Percentiles rank a stretch among this genome's conserved stretches.
phyloP scores from a whole-genome alignment of 2,329 filamentous ascomycete genomes.

The Lanzia echinophila region DNA sequence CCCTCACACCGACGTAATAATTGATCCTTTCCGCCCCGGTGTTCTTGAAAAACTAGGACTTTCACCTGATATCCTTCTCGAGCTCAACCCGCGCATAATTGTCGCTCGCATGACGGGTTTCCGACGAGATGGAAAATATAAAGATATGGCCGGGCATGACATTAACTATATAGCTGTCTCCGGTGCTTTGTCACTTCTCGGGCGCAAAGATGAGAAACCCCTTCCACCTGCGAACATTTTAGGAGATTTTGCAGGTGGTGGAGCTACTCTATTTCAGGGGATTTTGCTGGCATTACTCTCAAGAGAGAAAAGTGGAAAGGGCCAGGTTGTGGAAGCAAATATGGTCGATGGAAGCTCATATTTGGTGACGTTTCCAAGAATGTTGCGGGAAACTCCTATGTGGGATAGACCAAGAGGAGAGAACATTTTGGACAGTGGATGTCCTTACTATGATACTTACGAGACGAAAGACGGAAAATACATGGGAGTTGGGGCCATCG shows the following conservation, averaged over 20 bases:
- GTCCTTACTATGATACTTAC: constrained; percentile 86
- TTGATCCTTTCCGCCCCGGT: constrained; percentile 89
- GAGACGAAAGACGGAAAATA: constrained; percentile 71
- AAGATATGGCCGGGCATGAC: constrained; percentile 85
- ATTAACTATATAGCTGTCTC: constrained; percentile 94
- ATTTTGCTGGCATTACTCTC: constrained; percentile 73
- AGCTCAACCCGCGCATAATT: constrained; percentile 67
- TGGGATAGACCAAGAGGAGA: constrained; percentile 61
- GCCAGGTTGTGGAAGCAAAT: constrained; percentile 90
- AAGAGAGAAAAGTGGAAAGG: constrained; percentile 55
- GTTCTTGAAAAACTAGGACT: constrained; percentile 82
- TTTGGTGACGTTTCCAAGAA: constrained; percentile 69
- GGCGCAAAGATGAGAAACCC: constrained; percentile 61
- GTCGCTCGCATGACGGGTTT: constrained; percentile 88
- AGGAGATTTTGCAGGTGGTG: constrained; percentile 87
- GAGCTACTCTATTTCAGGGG: constrained; percentile 73
- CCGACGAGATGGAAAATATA: constrained; percentile 77
- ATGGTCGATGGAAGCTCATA: constrained; percentile 91
- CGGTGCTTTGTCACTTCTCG: constrained; percentile 71
- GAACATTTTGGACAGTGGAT: constrained; percentile 77
- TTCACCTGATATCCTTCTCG: constrained; percentile 58
- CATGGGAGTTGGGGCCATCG: constrained; percentile 84
- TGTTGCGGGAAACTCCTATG: constrained; percentile 55
- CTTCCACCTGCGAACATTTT: constrained; percentile 78
- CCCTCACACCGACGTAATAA: constrained; percentile 64